A percentile compares a stretch with the other conserved stretches of the same genome.
phyloP scores from a whole-genome alignment of 495 filamentous ascomycete genomes.

The Podospora australis region DNA sequence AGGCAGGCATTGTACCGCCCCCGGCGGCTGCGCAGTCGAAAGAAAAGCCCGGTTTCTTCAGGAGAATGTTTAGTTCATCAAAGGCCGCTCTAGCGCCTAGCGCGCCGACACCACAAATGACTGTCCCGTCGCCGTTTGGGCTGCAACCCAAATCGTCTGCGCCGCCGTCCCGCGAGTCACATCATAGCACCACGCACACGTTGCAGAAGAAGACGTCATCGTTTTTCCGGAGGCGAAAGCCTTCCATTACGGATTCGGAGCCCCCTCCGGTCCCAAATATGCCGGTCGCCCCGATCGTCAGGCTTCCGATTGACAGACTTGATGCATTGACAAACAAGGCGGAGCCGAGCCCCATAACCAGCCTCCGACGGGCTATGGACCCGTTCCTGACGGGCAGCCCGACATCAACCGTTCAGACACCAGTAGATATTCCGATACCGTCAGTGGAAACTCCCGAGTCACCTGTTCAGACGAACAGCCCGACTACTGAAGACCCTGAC shows the following conservation, averaged over 20 bases:
- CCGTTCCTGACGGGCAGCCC: slow-evolving; percentile 57
- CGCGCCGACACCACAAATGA: slow-evolving; percentile 14
- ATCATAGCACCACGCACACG: slow-evolving; percentile 40
- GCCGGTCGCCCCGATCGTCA: slow-evolving; percentile 23
- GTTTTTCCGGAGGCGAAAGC: slow-evolving; percentile 91
- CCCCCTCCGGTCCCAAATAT: slow-evolving; percentile 36
- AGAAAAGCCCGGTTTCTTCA: slow-evolving; percentile 84
- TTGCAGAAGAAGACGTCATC: slow-evolving; percentile 84
- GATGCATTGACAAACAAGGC: slow-evolving; percentile 19
- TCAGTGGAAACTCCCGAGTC: slow-evolving; percentile 6
- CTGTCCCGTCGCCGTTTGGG: slow-evolving; percentile 10
- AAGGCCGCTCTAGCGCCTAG: slow-evolving; percentile 29
- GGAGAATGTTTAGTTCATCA: slow-evolving; percentile 71
- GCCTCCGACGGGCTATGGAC: slow-evolving; percentile 83
- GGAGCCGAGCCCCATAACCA: slow-evolving; percentile 71
- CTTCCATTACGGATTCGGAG: slow-evolving; percentile 55
- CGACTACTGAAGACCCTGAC: slow-evolving; percentile 20
- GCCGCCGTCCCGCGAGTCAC: slow-evolving; percentile 43
- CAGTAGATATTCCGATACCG: slow-evolving; percentile 14
- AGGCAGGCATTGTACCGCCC: slow-evolving; percentile 28
- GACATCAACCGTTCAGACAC: slow-evolving; percentile 14
- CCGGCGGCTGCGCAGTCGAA: slow-evolving; percentile 38
- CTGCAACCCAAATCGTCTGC: slow-evolving; percentile 34
- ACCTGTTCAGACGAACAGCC: slow-evolving; percentile 2
- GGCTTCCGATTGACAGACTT: slow-evolving; percentile 25